phyloP scores from a whole-genome alignment of 306 rosid species.

The Pterocarpus santalinus region DNA sequence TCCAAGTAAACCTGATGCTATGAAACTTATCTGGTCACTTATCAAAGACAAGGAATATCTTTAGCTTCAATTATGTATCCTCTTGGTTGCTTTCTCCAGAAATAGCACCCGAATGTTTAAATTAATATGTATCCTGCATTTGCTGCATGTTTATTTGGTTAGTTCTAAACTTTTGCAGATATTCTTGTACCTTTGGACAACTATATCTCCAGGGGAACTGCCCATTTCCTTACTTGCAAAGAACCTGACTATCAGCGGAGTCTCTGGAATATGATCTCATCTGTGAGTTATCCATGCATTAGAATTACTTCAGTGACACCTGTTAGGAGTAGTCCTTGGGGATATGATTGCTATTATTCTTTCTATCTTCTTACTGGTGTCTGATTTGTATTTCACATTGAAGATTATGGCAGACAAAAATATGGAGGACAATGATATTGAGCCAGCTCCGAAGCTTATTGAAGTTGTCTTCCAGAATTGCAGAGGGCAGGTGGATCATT shows the following conservation, averaged over 20 bases:
- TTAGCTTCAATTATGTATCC: neutral
- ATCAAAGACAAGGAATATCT: slow-evolving; percentile 20
- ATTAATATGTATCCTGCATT: neutral
- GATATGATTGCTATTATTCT: neutral
- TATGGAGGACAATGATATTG: slow-evolving; percentile 90
- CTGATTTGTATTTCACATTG: too few relatives aligned
- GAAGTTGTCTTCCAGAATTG: slow-evolving; percentile 96
- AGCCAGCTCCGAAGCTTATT: slow-evolving; percentile 95
- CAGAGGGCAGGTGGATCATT: slow-evolving; percentile 92
- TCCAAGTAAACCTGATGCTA: slow-evolving; percentile 3
- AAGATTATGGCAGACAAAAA: slow-evolving; percentile 83
- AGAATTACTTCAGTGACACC: neutral
- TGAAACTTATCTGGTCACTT: neutral
- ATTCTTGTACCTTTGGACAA: slow-evolving; percentile 97
- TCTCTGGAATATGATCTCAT: slow-evolving; percentile 92
- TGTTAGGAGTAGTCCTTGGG: slow-evolving; percentile 1
- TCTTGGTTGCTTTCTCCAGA: neutral
- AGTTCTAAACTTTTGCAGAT: slow-evolving; percentile 58
- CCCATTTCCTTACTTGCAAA: slow-evolving; percentile 83
- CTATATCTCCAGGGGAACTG: slow-evolving; percentile 91
- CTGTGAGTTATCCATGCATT: slow-evolving; percentile 64
- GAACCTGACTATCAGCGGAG: slow-evolving; percentile 90
- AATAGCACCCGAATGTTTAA: neutral
- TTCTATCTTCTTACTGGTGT: slow-evolving; percentile 26
- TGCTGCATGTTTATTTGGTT: neutral